phyloP scores from a whole-genome alignment of 768 basidiomycete species.

The Termitomyces sp. region DNA sequence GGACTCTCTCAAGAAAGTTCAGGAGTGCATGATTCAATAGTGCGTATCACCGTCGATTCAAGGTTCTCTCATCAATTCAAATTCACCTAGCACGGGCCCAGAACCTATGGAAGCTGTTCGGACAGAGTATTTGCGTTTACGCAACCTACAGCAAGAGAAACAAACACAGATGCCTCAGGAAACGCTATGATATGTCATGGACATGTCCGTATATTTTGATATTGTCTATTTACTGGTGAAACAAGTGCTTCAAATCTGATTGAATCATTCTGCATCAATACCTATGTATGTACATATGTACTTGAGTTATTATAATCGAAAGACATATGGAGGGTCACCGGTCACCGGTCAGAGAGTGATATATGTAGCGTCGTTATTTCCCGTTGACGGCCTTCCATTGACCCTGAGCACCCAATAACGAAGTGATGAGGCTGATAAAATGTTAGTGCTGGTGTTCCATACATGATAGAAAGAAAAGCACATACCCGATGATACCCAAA shows the following conservation, averaged over 20 bases:
- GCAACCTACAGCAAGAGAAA: conserved; percentile 35
- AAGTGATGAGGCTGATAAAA: conserved; percentile 57
- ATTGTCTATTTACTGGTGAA: background rate
- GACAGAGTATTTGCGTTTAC: conserved; percentile 66
- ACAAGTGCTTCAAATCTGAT: background rate
- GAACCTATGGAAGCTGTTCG: conserved; percentile 71
- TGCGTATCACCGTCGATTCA: conserved; percentile 32
- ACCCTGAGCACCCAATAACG: conserved; percentile 60
- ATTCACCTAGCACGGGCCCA: conserved; percentile 54
- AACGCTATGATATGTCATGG: background rate
- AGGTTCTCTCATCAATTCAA: conserved; percentile 1
- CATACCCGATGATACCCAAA: conserved; percentile 80
- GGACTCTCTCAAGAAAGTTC: conserved; percentile 59
- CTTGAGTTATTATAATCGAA: background rate
- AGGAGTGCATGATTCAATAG: conserved; percentile 79
- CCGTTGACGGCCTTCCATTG: conserved; percentile 58
- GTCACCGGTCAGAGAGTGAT: too few species aligned
- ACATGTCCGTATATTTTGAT: background rate
- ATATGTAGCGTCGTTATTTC: conserved; percentile 20
- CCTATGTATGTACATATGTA: background rate
- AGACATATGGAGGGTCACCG: background rate
- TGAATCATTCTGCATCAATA: background rate
- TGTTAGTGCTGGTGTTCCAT: background rate
- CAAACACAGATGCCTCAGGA: conserved; percentile 2
- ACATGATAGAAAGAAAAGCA: conserved; percentile 8